Evolutionary conservation across 164 flowering plant species (phyloP), one percentile per base, ranked within the genome.

Genomic region (Aristolochia contorta): DNA sequence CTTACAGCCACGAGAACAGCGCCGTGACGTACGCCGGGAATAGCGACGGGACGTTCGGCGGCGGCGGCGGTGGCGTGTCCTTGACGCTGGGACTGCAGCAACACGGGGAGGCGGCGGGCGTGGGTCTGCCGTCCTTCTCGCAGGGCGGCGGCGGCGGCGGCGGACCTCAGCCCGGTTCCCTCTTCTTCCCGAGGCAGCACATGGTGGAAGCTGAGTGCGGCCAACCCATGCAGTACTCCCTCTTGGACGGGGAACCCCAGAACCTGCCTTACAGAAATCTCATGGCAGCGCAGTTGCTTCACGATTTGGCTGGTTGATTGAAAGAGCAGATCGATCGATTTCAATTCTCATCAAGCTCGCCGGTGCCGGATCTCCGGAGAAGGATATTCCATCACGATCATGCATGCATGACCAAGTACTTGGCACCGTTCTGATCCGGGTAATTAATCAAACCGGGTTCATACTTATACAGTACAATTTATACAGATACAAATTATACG

Each of bases 271-370:
- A 88, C 62, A 67, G 85, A 67, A 88, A 80, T 69, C 75, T 87
- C 77, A 79, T 88, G 89, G 95, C 89, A n/a, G 84, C 88, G 7
- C 97, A 86, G 68, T 64, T 87, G 75, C 83, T 91, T 16, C 96
- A 84, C 69, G 97, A 86, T 63, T 72, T 87, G 43, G 43, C 43
- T 8, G 43, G 43, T 8, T 37, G 7, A 10, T n/a, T n/a, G n/a
- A n/a, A n/a, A n/a, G n/a, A n/a, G n/a, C n/a, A n/a, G n/a, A n/a
- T n/a, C n/a, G n/a, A n/a, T n/a, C n/a, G n/a, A n/a, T n/a, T n/a
- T n/a, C n/a, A n/a, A n/a, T n/a, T n/a, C n/a, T n/a, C n/a, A n/a
- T n/a, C n/a, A n/a, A n/a, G n/a, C n/a, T n/a, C n/a, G n/a, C n/a
- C n/a, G n/a, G n/a, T n/a, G n/a, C n/a, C n/a, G n/a, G n/a, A n/a